Conservation (phyloP, 352 stramenopile species). For the Elongisporangium undulatum region DNA sequence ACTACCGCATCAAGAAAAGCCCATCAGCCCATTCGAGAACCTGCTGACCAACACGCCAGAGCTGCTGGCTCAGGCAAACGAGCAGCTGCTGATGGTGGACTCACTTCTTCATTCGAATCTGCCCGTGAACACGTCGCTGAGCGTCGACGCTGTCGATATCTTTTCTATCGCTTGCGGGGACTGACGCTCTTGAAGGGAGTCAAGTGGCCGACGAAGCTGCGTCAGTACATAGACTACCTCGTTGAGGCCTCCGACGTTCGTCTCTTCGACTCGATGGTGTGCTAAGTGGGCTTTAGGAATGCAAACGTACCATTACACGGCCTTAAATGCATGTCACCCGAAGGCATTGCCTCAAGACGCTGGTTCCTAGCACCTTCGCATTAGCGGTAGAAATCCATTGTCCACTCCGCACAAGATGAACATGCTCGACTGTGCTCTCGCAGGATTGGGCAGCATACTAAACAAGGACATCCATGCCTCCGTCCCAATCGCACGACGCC, state of each 20-base stretch:
- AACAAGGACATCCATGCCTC: no score
- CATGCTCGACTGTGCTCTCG: no score
- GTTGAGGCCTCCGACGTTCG: constrained; percentile 28
- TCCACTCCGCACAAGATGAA: background rate
- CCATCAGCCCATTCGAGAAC: constrained; percentile 32
- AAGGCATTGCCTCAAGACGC: background rate
- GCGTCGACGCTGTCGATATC: constrained; percentile 55
- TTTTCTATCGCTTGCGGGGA: constrained; percentile 35
- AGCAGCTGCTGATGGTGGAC: constrained; percentile 23
- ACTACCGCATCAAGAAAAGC: constrained; percentile 58
- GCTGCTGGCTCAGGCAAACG: constrained; percentile 31
- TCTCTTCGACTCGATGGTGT: constrained; percentile 36
- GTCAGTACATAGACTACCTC: constrained; percentile 40
- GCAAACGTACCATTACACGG: no score
- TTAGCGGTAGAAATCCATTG: background rate
- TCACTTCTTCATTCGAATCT: constrained; percentile 34
- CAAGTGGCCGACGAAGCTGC: constrained; percentile 37
- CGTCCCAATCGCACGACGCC: no score
- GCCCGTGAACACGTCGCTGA: constrained; percentile 38
- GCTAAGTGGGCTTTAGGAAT: constrained; percentile 7
- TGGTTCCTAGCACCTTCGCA: background rate
- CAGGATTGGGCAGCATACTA: no score
- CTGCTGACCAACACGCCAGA: constrained; percentile 34
- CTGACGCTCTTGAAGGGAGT: constrained; percentile 46
- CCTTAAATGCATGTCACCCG: no score